These are phyloP conservation scores for Penicillium steckii DNA, from an alignment of 495 filamentous ascomycete species.

Conservation along the genomic window DNA sequence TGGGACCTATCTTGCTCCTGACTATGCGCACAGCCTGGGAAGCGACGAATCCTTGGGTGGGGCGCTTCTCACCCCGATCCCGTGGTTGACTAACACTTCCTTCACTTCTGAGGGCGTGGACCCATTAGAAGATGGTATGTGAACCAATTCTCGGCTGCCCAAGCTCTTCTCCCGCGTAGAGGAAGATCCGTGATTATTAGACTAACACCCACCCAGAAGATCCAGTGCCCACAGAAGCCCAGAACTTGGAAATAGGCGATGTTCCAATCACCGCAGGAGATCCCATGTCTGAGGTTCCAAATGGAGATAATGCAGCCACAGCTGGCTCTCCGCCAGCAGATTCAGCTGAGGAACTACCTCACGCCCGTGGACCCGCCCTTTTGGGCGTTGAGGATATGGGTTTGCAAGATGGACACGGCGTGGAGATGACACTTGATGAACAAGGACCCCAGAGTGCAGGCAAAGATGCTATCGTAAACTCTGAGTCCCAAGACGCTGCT, in stretches of 20 bases:
- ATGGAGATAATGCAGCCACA: constrained; percentile 25
- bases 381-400: constrained; percentile 88
- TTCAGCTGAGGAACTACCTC: constrained; percentile 59
- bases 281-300: constrained; percentile 23
- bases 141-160: constrained; percentile 38
- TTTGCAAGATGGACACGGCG: constrained; percentile 60
- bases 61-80: constrained; percentile 89
- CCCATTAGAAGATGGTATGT: constrained; percentile 25
- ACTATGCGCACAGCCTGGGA: constrained; percentile 51
- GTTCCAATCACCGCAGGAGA: background rate
- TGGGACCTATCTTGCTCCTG: constrained; percentile 20
- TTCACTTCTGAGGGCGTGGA: constrained; percentile 26
- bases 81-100: constrained; percentile 65
- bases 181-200: background rate
- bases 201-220: constrained; percentile 12
- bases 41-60: constrained; percentile 89
- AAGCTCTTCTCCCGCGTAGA: background rate
- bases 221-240: constrained; percentile 18
- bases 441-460: constrained; percentile 13
- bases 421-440: constrained; percentile 38
- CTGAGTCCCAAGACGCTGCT: constrained; percentile 8
- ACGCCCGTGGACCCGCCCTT: constrained; percentile 76
- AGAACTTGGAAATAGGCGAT: constrained; percentile 11
- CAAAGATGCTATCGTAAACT: constrained; percentile 7
- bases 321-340: constrained; percentile 26